A percentile compares a stretch with the other conserved stretches of the same genome.
Conservation (phyloP, 805 yeast genomes). For the Suhomyces emberorum region DNA sequence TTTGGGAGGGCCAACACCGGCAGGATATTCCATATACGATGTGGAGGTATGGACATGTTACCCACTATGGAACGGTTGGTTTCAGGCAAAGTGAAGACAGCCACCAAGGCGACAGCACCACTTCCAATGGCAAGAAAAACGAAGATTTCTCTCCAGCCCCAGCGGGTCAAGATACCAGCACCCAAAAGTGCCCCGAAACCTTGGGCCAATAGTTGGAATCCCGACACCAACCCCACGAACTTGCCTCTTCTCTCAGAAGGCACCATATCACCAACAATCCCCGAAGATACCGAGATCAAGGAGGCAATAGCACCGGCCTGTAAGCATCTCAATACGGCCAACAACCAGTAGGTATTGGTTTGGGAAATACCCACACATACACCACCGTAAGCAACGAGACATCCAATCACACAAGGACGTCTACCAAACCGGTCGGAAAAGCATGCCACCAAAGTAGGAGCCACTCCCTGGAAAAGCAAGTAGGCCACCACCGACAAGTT, state of each 20-base stretch:
- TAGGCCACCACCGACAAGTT: slow-evolving; percentile 77
- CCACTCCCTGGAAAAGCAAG: slow-evolving; percentile 68
- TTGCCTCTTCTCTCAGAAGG: slow-evolving; percentile 66
- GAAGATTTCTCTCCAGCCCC: slow-evolving; percentile 71
- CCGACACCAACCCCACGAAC: slow-evolving; percentile 61
- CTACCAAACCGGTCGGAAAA: slow-evolving; percentile 72
- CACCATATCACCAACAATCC: slow-evolving; percentile 72
- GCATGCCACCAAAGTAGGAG: slow-evolving; percentile 68
- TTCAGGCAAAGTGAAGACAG: slow-evolving; percentile 56
- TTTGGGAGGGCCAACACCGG: slow-evolving; percentile 33
- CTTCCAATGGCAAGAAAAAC: slow-evolving; percentile 71
- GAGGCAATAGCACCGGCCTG: slow-evolving; percentile 80
- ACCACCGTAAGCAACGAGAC: slow-evolving; percentile 53
- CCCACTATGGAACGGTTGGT: slow-evolving; percentile 73
- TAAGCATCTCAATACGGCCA: slow-evolving; percentile 67
- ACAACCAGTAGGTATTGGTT: slow-evolving; percentile 52
- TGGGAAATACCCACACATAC: slow-evolving; percentile 68
- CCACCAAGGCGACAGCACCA: slow-evolving; percentile 38
- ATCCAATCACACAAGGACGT: slow-evolving; percentile 58
- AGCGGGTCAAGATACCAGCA: slow-evolving; percentile 34
- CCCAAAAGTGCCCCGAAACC: slow-evolving; percentile 77
- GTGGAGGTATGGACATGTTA: slow-evolving; percentile 64
- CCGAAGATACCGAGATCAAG: slow-evolving; percentile 64
- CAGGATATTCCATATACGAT: slow-evolving; percentile 36
- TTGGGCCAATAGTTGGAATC: slow-evolving; percentile 66